These are phyloP conservation scores for Circinella umbellata DNA, from an alignment of 371 early-diverging fungal species.

Conservation along the genomic window DNA sequence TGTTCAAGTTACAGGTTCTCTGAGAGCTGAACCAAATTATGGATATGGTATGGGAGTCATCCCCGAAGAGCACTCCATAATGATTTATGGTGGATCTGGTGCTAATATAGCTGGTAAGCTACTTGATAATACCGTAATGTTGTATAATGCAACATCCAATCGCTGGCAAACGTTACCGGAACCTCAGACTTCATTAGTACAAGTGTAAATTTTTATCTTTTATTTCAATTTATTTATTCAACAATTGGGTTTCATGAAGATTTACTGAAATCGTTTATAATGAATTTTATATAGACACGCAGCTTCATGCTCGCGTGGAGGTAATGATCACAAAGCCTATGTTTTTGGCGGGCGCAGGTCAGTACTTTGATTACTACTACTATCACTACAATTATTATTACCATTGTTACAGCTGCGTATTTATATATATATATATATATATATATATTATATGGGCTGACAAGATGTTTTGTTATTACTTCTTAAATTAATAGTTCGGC, in stretches of 20 bases:
- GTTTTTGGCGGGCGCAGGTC: conserved; percentile 3
- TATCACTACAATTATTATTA: no score
- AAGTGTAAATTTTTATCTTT: neutral
- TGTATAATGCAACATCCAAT: neutral
- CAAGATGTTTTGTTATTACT: neutral
- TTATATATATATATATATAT: no score
- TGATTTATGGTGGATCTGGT: conserved; percentile 1
- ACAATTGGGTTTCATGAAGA: no score
- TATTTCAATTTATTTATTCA: no score
- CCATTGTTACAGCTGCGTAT: no score
- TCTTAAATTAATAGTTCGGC: neutral
- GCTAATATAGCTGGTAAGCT: neutral
- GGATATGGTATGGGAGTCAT: neutral
- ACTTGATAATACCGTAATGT: neutral
- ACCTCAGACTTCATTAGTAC: neutral
- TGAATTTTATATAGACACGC: neutral
- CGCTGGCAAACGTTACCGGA: neutral
- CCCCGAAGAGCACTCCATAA: neutral
- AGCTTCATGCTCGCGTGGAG: neutral
- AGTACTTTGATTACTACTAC: no score
- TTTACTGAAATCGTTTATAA: neutral
- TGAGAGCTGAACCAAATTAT: neutral
- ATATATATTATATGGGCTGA: neutral
- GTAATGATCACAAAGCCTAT: neutral
- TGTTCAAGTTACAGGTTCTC: neutral